Percentiles rank a stretch among this genome's conserved stretches.
These are phyloP conservation scores for Diaporthe australafricana DNA, from an alignment of 2,329 filamentous ascomycete genomes.

Conservation along the genomic window DNA sequence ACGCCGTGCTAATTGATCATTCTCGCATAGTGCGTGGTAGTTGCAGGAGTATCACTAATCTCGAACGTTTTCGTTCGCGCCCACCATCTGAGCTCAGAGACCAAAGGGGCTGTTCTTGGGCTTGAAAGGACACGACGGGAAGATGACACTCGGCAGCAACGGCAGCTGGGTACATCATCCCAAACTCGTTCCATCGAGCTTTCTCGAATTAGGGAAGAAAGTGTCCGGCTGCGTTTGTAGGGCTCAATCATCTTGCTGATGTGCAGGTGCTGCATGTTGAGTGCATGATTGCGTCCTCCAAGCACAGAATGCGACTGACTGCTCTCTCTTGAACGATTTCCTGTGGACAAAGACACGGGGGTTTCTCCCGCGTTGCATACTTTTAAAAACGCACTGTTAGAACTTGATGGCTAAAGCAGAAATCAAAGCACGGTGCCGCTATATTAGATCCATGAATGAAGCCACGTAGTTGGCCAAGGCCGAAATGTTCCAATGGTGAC, in stretches of 20 bases:
- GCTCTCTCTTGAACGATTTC: neutral
- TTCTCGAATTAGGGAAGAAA: neutral
- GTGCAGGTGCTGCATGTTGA: neutral
- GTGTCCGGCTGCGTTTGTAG: neutral
- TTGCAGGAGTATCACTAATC: neutral
- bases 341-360: neutral
- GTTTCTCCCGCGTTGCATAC: neutral
- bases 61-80: slow-evolving; percentile 6
- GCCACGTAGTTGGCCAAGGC: neutral
- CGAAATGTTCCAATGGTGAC: neutral
- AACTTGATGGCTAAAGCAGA: too few relatives aligned
- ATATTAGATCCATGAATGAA: neutral
- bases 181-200: neutral
- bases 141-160: neutral
- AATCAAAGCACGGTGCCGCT: neutral
- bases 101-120: neutral
- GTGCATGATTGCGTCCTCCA: neutral
- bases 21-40: neutral
- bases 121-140: neutral
- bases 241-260: neutral
- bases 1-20: neutral
- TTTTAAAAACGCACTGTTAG: too few relatives aligned
- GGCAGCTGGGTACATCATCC: neutral
- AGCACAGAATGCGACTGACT: neutral
- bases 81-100: slow-evolving; percentile 7